Percentiles rank a stretch among this genome's conserved stretches.
Conservation (phyloP, 2,329 filamentous ascomycete genomes). For the Colletotrichum sp. region DNA sequence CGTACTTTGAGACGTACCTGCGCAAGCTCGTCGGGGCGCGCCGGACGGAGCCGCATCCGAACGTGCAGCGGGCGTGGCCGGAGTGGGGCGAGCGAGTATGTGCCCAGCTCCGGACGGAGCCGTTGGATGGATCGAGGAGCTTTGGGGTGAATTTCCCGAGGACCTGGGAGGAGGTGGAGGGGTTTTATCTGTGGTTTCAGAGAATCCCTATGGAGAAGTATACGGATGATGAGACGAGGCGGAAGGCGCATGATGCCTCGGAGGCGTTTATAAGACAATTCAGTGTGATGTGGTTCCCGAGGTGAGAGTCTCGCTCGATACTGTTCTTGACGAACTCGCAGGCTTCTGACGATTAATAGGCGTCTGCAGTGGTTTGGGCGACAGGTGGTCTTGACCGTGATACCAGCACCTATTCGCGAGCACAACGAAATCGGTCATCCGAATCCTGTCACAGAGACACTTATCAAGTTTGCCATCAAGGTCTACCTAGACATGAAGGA, state of each 20-base stretch:
- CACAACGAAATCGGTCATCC: not conserved
- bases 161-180: not conserved
- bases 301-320: not conserved
- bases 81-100: not conserved
- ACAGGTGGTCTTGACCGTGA: not conserved
- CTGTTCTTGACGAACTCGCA: not conserved
- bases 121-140: not conserved
- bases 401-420: not conserved
- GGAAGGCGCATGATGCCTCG: not conserved
- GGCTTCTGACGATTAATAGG: not conserved
- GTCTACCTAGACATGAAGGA: not conserved
- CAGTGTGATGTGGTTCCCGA: not conserved
- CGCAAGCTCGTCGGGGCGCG: not conserved
- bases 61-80: not conserved
- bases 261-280: not conserved
- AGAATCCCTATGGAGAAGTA: not conserved
- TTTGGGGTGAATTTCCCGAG: not conserved
- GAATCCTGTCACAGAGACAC: not conserved
- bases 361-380: not conserved
- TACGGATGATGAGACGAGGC: not conserved
- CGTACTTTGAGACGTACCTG: not conserved
- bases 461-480: not conserved
- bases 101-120: not conserved
- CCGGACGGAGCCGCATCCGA: not conserved
- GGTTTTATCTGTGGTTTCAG: not conserved